Base-by-base conservation (phyloP, 2,329 filamentous ascomycete genomes). In the Dactylellina haptotyla region DNA sequence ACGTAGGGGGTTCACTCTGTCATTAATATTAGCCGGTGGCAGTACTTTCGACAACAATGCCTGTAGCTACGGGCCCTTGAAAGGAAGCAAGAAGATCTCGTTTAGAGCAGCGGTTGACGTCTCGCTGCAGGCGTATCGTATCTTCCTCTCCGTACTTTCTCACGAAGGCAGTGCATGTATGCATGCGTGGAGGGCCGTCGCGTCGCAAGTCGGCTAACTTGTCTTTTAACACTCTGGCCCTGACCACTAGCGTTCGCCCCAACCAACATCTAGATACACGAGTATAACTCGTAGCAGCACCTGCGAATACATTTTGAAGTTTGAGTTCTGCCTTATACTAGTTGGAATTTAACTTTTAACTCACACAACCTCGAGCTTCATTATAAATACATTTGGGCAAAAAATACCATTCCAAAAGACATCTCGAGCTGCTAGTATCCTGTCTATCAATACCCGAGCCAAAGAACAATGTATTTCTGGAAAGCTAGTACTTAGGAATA, bases 11-110 rank as follows among this genome's bases (percentile, higher is more conserved):
- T 25, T 51, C 37, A 25, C n/a, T 30, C 53, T 58, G 16, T 57
- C 34, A 61, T 59, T n/a, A n/a, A n/a, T n/a, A n/a, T 65, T 61
- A 64, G 30, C 50, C 50, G 66, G 66, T 41, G 39, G 32, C 41
- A 41, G 41, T 34, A 51, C 20, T 5, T 18, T 4, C 25, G 51
- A 41, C 51, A n/a, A 43, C 20, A 23, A 12, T n/a, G 25, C 25
- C 20, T 50, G n/a, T 25, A 30, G n/a, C 46, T n/a, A 4, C 23
- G 46, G 9, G 6, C 14, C 6, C 6, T 34, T 14, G 32, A 34
- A 6, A 6, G 32, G 14, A 34, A n/a, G n/a, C n/a, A n/a, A n/a
- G n/a, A n/a, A n/a, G n/a, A 34, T 34, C 32, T 14, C 32, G 32
- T 34, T 34, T 14, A 6, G 6, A 34, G 32, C 32, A 34, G 32